phyloP scores from a whole-genome alignment of 176 grass and related monocot genomes.

The Puccinellia tenuiflora region DNA sequence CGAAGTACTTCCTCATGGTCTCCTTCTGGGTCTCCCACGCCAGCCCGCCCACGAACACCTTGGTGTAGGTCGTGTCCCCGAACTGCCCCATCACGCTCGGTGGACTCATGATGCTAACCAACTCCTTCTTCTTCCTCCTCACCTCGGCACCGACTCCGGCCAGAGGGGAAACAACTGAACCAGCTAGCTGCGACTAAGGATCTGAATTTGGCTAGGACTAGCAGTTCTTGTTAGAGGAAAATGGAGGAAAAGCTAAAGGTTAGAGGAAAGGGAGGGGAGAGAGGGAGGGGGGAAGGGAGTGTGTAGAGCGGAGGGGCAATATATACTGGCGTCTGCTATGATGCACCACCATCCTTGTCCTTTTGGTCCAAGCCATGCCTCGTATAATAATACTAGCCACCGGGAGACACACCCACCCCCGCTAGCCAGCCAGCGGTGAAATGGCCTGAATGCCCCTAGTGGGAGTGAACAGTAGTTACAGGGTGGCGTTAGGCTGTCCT shows the following conservation, averaged over 20 bases:
- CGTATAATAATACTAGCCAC: slow-evolving; percentile 57
- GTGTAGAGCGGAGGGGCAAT: slow-evolving; percentile 31
- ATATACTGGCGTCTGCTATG: slow-evolving; percentile 57
- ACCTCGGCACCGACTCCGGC: slow-evolving; percentile 25
- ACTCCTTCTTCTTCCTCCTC: not conserved
- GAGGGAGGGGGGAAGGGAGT: slow-evolving; percentile 12
- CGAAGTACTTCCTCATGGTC: slow-evolving; percentile 95
- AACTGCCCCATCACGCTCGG: slow-evolving; percentile 79
- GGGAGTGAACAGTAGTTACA: slow-evolving; percentile 30
- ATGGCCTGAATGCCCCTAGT: slow-evolving; percentile 37
- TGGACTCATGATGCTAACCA: slow-evolving; percentile 37
- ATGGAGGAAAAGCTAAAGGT: slow-evolving; percentile 42
- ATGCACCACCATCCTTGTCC: slow-evolving; percentile 51
- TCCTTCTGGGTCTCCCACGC: slow-evolving; percentile 99
- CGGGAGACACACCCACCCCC: slow-evolving; percentile 45
- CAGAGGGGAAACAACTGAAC: slow-evolving; percentile 21
- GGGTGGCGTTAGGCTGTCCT: slow-evolving; percentile 50
- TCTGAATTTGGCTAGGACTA: slow-evolving; percentile 36
- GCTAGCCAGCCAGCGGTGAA: slow-evolving; percentile 4
- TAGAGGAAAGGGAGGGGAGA: slow-evolving; percentile 18
- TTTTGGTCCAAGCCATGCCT: slow-evolving; percentile 48
- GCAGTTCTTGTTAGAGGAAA: slow-evolving; percentile 29
- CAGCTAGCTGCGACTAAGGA: slow-evolving; percentile 31
- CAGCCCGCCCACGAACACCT: slow-evolving; percentile 92
- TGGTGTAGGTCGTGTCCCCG: slow-evolving; percentile 97